Conservation (phyloP, 2,329 filamentous ascomycete species). For the Aspergillus fijiensis region DNA sequence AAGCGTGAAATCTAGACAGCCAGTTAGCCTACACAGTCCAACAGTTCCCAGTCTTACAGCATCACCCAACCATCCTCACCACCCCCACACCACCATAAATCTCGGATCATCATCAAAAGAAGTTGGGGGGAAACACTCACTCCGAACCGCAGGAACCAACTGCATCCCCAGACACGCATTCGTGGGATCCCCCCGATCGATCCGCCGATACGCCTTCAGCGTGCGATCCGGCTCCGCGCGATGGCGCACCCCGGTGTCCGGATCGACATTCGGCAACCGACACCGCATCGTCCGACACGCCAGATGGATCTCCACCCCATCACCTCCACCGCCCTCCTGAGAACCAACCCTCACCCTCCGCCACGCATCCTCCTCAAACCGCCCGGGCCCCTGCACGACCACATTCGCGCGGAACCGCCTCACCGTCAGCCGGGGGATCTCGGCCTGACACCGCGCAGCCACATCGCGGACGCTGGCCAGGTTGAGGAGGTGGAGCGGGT, state of each 20-base stretch:
- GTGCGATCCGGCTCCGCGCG: conserved; percentile 49
- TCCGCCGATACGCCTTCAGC: conserved; percentile 50
- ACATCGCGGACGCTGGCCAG: conserved; percentile 56
- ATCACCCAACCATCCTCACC: no score
- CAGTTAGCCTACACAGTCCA: background rate
- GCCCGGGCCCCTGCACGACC: conserved; percentile 52
- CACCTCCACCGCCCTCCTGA: background rate
- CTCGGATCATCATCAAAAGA: background rate
- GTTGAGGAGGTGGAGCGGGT: conserved; percentile 58
- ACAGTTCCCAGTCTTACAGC: no score
- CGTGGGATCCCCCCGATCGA: conserved; percentile 51
- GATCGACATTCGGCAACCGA: conserved; percentile 59
- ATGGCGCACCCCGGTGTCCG: conserved; percentile 53
- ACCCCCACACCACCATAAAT: background rate
- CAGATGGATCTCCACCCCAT: conserved; percentile 42
- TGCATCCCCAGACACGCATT: conserved; percentile 57
- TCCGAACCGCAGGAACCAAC: conserved; percentile 38
- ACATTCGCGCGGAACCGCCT: conserved; percentile 60
- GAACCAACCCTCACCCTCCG: conserved; percentile 44
- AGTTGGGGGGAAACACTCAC: conserved; percentile 18
- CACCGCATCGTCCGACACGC: conserved; percentile 60
- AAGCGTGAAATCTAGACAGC: conserved; percentile 32
- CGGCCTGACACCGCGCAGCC: conserved; percentile 41
- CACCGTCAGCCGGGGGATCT: conserved; percentile 48
- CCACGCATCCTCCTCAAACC: conserved; percentile 60